Evolutionary conservation across 495 filamentous ascomycete species (phyloP), one percentile per base, ranked within the genome.

Genomic region (Xylaria sp.): DNA sequence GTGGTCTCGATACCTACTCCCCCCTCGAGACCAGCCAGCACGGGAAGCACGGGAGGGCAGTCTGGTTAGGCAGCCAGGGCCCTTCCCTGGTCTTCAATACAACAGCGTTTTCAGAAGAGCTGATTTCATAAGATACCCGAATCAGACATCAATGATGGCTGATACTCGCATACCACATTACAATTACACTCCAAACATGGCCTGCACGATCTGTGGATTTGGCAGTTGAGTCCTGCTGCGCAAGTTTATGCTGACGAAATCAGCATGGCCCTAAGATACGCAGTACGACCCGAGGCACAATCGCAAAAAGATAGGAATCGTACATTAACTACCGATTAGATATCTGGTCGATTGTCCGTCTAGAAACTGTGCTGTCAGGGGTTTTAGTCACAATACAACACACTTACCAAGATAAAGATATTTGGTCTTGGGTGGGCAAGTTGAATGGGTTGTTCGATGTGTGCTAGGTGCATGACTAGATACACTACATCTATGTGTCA

Each of bases 11-110:
- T 77, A 68, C 79, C 79, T 3, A 66, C 76, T 24, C 82, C 78
- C 44, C 84, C 82, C 26, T 79, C 82, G 17, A 73, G 84, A 69
- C 84, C 84, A 58, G 68, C 76, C 37, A 86, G 84, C 61, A 80
- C 78, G 5, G 81, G 76, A 71, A 75, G 72, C 44, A 74, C 73
- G 40, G 77, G 75, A 9, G 67, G 68, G 33, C 66, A 73, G 41
- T 44, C 68, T n/a, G 62, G 71, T 24, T 74, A 74, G 55, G n/a
- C 11, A n/a, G 17, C 44, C n/a, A 53, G 35, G 48, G n/a, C 40
- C 19, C 5, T 21, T 52, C 14, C 15, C 19, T 8, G 52, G 5
- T 33, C 31, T 40, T 55, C 33, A 26, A 24, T 15, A 53, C 8
- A 15, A 31, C 35, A 15, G 48, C 12, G 3, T 33, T n/a, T 40